A percentile compares a stretch with the other conserved stretches of the same genome.
Conservation (phyloP, 805 yeast species). For the Candida alai region DNA sequence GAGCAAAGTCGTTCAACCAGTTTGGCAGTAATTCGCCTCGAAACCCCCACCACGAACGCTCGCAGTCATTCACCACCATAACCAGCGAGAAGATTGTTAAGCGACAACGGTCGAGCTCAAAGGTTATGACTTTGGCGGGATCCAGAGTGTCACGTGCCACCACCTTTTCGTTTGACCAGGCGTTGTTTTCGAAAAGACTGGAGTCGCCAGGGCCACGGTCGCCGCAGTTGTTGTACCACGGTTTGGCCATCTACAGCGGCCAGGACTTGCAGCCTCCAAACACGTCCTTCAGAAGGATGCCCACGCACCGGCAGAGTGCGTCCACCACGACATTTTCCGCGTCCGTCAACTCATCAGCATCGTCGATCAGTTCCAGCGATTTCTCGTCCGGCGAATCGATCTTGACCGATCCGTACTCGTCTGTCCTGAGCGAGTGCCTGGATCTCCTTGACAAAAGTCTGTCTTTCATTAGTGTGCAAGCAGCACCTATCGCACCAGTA, state of each 20-base stretch:
- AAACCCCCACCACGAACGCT: constrained; percentile 8
- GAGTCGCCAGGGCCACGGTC: constrained; percentile 11
- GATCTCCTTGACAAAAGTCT: constrained; percentile 8
- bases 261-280: constrained; percentile 26
- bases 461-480: neutral
- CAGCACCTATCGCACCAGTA: neutral
- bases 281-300: constrained; percentile 21
- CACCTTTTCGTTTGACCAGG: constrained; percentile 22
- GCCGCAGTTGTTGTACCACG: constrained; percentile 4
- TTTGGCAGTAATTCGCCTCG: neutral
- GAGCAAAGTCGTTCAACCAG: constrained; percentile 33
- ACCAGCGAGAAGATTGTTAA: constrained; percentile 30
- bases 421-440: constrained; percentile 22
- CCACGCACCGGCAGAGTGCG: no score
- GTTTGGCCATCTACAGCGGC: constrained; percentile 1
- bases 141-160: constrained; percentile 21
- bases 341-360: constrained; percentile 28
- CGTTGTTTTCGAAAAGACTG: constrained; percentile 14
- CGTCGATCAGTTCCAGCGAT: constrained; percentile 17
- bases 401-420: constrained; percentile 24
- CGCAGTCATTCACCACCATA: constrained; percentile 27
- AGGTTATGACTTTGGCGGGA: constrained; percentile 6
- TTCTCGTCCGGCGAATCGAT: constrained; percentile 31
- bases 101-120: constrained; percentile 24
- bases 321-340: constrained; percentile 18